A percentile compares a stretch with the other conserved stretches of the same genome.
Conservation (phyloP, 2,329 filamentous ascomycete species). For the Claviceps lovelessii region DNA sequence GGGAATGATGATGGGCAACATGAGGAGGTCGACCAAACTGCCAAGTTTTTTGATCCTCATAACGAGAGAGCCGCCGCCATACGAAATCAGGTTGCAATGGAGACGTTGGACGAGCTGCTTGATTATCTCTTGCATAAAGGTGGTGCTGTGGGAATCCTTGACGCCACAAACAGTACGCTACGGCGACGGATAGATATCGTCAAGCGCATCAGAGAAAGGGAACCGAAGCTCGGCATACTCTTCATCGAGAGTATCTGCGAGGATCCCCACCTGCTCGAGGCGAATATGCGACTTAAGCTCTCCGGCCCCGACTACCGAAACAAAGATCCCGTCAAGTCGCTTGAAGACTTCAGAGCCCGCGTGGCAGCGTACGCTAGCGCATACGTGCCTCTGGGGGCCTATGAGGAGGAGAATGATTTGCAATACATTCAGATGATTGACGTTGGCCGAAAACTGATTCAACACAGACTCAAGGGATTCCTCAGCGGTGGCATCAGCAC, state of each 20-base stretch:
- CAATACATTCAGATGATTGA: constrained; percentile 98
- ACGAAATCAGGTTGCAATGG: constrained; percentile 81
- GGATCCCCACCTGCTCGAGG: constrained; percentile 71
- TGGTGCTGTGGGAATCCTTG: constrained; percentile 85
- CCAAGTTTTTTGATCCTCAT: constrained; percentile 82
- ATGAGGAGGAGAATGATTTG: constrained; percentile 80
- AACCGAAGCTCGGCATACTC: constrained; percentile 77
- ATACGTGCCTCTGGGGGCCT: constrained; percentile 79
- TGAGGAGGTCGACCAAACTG: constrained; percentile 65
- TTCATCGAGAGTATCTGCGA: constrained; percentile 93
- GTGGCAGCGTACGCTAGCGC: constrained; percentile 89
- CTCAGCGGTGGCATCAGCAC: constrained; percentile 84
- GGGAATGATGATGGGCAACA: constrained; percentile 12
- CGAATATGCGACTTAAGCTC: constrained; percentile 93
- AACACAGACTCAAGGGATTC: constrained; percentile 82
- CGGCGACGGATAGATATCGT: constrained; percentile 72
- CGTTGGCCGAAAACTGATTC: constrained; percentile 85
- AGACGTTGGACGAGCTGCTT: constrained; percentile 81
- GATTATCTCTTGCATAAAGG: constrained; percentile 73
- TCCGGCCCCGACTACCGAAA: constrained; percentile 92
- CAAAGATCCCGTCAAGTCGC: constrained; percentile 72
- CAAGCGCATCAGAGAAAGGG: constrained; percentile 64
- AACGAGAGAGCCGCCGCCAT: constrained; percentile 72
- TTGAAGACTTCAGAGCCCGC: constrained; percentile 84
- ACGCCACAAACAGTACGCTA: constrained; percentile 93